Evolutionary conservation across 169 alveolate genomes (phyloP).

Genomic region (Neospora caninum): DNA sequence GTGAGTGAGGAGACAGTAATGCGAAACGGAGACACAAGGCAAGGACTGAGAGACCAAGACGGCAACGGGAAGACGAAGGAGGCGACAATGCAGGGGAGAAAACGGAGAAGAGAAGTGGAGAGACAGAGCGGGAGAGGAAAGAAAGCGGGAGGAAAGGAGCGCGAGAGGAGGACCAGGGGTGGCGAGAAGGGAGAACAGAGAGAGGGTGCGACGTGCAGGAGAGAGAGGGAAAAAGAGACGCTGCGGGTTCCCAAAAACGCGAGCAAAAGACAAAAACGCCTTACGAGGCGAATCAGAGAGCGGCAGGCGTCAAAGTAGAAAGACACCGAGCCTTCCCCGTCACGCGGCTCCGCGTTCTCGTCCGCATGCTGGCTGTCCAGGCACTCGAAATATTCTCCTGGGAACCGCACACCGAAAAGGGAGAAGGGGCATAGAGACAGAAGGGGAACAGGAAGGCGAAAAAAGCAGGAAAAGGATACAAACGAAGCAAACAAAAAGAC

Average conservation of each 20-base stretch:
- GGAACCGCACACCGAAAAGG: neutral
- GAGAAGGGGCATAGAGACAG: neutral
- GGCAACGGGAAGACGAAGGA: neutral
- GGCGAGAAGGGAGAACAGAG: too few species aligned
- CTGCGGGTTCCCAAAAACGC: too few species aligned
- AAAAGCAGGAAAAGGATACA: neutral
- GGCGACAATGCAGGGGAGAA: neutral
- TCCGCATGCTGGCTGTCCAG: neutral
- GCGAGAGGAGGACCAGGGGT: too few species aligned
- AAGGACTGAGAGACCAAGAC: neutral
- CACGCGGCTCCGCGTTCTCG: neutral
- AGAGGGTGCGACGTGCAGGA: too few species aligned
- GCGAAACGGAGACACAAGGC: neutral
- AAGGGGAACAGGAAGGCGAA: neutral
- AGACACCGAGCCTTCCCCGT: neutral
- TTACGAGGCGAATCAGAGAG: neutral
- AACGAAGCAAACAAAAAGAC: neutral
- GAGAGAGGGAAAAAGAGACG: too few species aligned
- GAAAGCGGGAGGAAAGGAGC: too few species aligned
- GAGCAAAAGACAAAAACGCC: neutral
- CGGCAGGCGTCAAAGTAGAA: slow-evolving; percentile 20
- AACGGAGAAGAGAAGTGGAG: neutral
- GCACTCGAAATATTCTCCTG: slow-evolving; percentile 14
- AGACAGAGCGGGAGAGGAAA: too few species aligned
- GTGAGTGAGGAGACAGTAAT: neutral